Percentiles rank a stretch among this genome's conserved stretches.
Conservation (phyloP, 495 filamentous ascomycete species). For the Xylaria longipes region DNA sequence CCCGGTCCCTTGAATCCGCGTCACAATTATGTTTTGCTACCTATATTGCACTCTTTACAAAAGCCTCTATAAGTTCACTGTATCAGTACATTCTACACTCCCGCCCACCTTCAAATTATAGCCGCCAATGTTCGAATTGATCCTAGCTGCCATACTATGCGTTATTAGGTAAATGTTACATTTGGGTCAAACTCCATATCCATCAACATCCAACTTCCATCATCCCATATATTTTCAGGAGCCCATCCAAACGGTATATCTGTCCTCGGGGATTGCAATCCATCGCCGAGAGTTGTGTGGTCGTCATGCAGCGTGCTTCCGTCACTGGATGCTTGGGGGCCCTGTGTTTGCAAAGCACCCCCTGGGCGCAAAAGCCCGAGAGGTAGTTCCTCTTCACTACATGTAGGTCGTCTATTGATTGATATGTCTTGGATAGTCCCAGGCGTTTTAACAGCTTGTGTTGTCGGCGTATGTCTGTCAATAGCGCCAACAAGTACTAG, state of each 20-base stretch:
- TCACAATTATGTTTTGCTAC: not conserved
- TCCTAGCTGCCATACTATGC: not conserved
- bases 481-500: not conserved
- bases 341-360: not conserved
- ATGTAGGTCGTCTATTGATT: not conserved
- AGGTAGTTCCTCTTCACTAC: not conserved
- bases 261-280: not conserved
- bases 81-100: not conserved
- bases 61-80: not conserved
- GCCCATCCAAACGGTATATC: not conserved
- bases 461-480: not conserved
- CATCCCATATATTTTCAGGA: not conserved
- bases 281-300: not conserved
- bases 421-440: no score
- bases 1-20: no score
- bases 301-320: not conserved
- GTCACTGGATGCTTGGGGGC: not conserved
- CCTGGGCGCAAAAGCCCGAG: not conserved
- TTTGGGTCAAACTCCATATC: constrained; percentile 18
- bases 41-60: not conserved
- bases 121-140: not conserved
- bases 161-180: not conserved
- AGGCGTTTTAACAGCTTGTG: not conserved
- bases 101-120: not conserved
- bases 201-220: constrained; percentile 7